Percentiles rank a stretch among this genome's conserved stretches.
phyloP scores from a whole-genome alignment of 225 moss, liverwort and hornwort species.

The Polytrichum commune region DNA sequence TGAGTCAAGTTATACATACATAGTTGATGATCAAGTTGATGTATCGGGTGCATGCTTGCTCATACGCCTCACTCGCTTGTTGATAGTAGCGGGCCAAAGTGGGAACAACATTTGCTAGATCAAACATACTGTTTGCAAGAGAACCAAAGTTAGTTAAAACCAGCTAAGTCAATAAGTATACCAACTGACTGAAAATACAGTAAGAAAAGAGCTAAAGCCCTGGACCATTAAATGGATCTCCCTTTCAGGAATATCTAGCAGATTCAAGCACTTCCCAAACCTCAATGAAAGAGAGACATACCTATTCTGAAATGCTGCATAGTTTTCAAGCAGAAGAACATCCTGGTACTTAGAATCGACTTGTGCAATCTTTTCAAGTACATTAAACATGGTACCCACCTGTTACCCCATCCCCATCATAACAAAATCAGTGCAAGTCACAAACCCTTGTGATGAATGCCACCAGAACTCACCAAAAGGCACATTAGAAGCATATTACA shows the following conservation, averaged over 20 bases:
- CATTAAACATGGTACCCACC: conserved; percentile 98
- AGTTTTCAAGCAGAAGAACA: conserved; percentile 93
- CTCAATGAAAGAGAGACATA: conserved; percentile 19
- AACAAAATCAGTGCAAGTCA: not conserved
- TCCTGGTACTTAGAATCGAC: conserved; percentile 92
- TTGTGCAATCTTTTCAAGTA: conserved; percentile 87
- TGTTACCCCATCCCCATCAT: conserved; percentile 29
- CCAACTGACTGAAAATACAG: not conserved
- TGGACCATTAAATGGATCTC: not conserved
- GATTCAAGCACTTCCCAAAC: not conserved
- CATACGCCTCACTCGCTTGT: conserved; percentile 95
- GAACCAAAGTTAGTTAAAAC: conserved; percentile 2
- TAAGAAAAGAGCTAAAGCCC: not conserved
- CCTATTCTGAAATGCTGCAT: conserved; percentile 99
- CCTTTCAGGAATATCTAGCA: too few species aligned
- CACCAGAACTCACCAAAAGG: too few species aligned
- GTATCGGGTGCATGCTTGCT: conserved; percentile 96
- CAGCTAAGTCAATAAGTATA: not conserved
- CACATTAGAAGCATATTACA: too few species aligned
- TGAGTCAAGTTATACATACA: conserved; percentile 43
- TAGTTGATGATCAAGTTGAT: conserved; percentile 90
- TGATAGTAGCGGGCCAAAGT: conserved; percentile 91
- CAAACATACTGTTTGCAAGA: conserved; percentile 79
- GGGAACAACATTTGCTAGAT: conserved; percentile 90
- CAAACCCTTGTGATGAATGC: too few species aligned